Evolutionary conservation across 305 asterid species (phyloP).

Genomic region (Fraxinus floribunda): DNA sequence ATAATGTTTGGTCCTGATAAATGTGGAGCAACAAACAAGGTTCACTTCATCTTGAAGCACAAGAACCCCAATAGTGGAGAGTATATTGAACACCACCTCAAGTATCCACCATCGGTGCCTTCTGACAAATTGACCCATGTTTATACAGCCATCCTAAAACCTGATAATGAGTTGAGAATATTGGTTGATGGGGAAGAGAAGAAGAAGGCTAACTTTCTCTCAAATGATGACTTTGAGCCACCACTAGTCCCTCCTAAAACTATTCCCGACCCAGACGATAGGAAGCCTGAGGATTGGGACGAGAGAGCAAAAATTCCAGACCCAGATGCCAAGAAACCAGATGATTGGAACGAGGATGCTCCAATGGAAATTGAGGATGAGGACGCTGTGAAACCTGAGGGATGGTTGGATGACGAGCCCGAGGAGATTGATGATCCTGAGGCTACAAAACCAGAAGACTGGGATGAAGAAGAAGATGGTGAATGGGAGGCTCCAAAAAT

Average conservation of each 20-base stretch:
- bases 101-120: slow-evolving; percentile 48
- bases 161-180: slow-evolving; percentile 38
- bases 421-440: slow-evolving; percentile 56
- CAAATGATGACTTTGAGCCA: slow-evolving; percentile 48
- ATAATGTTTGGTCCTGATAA: slow-evolving; percentile 58
- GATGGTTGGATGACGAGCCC: slow-evolving; percentile 59
- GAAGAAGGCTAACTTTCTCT: slow-evolving; percentile 46
- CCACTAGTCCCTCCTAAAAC: slow-evolving; percentile 43
- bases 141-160: slow-evolving; percentile 43
- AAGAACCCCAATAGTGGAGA: slow-evolving; percentile 52
- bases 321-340: slow-evolving; percentile 51
- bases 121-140: slow-evolving; percentile 47
- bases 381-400: slow-evolving; percentile 47
- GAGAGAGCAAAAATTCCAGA: slow-evolving; percentile 51
- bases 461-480: slow-evolving; percentile 60
- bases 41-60: slow-evolving; percentile 52
- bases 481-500: slow-evolving; percentile 55
- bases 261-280: slow-evolving; percentile 53
- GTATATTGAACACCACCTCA: slow-evolving; percentile 53
- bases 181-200: slow-evolving; percentile 54
- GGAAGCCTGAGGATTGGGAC: slow-evolving; percentile 55
- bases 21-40: slow-evolving; percentile 56
- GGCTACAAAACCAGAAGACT: slow-evolving; percentile 49
- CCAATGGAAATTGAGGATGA: slow-evolving; percentile 46
- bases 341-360: slow-evolving; percentile 57